Evolutionary conservation across 2,329 filamentous ascomycete genomes (phyloP).

Genomic region (Beauveria sp.): DNA sequence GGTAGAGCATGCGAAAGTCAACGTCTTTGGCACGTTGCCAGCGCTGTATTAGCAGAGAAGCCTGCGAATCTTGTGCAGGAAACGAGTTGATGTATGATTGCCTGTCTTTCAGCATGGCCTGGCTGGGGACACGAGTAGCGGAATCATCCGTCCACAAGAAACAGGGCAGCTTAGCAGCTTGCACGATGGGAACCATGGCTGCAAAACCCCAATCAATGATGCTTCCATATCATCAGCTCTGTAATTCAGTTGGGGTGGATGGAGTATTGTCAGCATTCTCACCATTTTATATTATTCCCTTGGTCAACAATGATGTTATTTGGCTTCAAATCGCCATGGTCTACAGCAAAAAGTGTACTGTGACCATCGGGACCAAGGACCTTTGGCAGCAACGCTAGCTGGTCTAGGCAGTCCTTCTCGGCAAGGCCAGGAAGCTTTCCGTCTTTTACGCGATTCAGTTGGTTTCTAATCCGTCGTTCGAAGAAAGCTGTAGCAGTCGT

Average conservation of each 20-base stretch:
- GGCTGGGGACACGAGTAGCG: neutral
- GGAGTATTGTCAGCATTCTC: neutral
- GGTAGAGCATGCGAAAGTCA: slow-evolving; percentile 5
- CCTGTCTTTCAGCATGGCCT: neutral
- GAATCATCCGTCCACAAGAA: slow-evolving; percentile 6
- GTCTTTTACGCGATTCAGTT: neutral
- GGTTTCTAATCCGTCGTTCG: slow-evolving; percentile 3
- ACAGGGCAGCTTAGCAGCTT: slow-evolving; percentile 4
- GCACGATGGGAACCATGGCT: slow-evolving; percentile 3
- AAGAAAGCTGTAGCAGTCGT: neutral
- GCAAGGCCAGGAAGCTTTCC: neutral
- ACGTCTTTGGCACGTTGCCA: slow-evolving; percentile 3
- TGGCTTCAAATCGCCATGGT: slow-evolving; percentile 4
- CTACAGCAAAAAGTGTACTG: slow-evolving; percentile 1
- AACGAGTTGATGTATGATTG: neutral
- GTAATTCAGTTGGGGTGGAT: neutral
- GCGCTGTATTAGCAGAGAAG: neutral
- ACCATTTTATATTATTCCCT: neutral
- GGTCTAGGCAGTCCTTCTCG: slow-evolving; percentile 2
- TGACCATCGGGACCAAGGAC: neutral
- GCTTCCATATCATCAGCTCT: neutral
- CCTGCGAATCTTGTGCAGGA: neutral
- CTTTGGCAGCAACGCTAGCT: neutral
- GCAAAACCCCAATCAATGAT: slow-evolving; percentile 4
- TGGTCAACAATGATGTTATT: slow-evolving; percentile 3